These are phyloP conservation scores for Acorus calamus DNA, from an alignment of 106 monocot genomes.

Conservation along the genomic window DNA sequence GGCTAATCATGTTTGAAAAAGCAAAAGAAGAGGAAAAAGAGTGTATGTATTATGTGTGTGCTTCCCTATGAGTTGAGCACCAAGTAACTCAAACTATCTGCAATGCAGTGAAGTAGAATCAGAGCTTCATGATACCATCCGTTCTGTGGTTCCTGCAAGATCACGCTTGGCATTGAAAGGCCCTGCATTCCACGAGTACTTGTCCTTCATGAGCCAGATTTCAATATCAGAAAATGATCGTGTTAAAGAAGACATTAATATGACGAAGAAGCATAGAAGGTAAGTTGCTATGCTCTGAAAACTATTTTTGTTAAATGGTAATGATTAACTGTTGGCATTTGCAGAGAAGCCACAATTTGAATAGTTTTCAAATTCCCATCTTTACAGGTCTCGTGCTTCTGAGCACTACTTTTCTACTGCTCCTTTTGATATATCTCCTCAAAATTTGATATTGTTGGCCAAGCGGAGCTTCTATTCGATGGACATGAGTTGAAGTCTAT, in stretches of 20 bases:
- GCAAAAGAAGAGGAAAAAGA: too few relatives aligned
- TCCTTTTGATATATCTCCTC: constrained; percentile 25
- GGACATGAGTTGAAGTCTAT: too few relatives aligned
- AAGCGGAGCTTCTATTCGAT: too few relatives aligned
- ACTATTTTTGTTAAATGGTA: neutral
- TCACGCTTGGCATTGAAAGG: constrained; percentile 44
- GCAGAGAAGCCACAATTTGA: neutral
- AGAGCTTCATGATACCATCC: constrained; percentile 28
- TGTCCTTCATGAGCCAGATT: constrained; percentile 59
- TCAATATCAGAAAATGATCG: constrained; percentile 49
- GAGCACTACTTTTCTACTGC: constrained; percentile 51
- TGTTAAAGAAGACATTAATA: constrained; percentile 27
- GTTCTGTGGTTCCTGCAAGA: constrained; percentile 54
- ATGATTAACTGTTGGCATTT: neutral
- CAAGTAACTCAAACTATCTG: neutral
- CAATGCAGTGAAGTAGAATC: constrained; percentile 35
- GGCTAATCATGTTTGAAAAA: too few relatives aligned
- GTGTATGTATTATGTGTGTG: too few relatives aligned
- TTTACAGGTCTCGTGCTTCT: constrained; percentile 31
- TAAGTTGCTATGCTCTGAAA: constrained; percentile 6
- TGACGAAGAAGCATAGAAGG: constrained; percentile 19
- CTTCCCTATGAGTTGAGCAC: too few relatives aligned
- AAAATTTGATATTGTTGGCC: constrained; percentile 37
- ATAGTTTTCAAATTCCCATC: neutral
- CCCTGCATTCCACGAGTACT: constrained; percentile 72